Evolutionary conservation across 2,329 filamentous ascomycete genomes (phyloP), one percentile per base, ranked within the genome.

Genomic region (Arthrobotrys entomopaga): DNA sequence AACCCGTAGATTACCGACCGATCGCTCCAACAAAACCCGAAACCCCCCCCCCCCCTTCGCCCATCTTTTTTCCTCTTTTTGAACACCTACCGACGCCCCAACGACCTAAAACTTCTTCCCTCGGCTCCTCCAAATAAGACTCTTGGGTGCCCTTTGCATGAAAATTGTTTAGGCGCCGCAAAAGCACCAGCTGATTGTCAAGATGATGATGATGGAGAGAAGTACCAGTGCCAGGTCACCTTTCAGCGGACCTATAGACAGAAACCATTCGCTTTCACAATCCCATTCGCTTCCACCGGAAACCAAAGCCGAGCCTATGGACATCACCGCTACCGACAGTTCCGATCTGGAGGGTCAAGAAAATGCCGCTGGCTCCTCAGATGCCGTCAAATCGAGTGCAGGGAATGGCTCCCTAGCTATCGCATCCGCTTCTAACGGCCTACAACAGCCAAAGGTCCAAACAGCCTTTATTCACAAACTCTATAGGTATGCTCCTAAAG

Each of bases 401-500:
- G 26, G 34, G 6, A 52, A 49, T 15, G 52, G 57, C 52, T 74
- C 70, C 11, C 48, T 67, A 8, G 63, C 63, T 13, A 74, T 74
- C 20, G 56, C 54, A 11, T 74, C 70, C 19, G 63, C 63, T 20
- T 67, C 70, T 3, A 74, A 74, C 15, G 90, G 90, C 54, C 90
- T 93, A 60, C 92, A 96, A 80, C 93, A 97, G 81, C 93, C 95
- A 72, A 99, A 99, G 83, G 94, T 98, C 15, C 95, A 99, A 83
- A 98, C 95, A 10, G 95, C 95, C 20, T 99, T 99, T 80, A 98
- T 99, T 77, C 95, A 99, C 82, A 99, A 99, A 82, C 87, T 99
- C 40, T 99, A 98, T 85, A 97, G 96, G 93, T 97, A 85, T 80
- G 90, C 6, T 19, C 38, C 8, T 54, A n/a, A 10, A 13, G 22